Evolutionary conservation across 257 asterid species (phyloP), one percentile per base, ranked within the genome.

Genomic region (Solanum habrochaites): DNA sequence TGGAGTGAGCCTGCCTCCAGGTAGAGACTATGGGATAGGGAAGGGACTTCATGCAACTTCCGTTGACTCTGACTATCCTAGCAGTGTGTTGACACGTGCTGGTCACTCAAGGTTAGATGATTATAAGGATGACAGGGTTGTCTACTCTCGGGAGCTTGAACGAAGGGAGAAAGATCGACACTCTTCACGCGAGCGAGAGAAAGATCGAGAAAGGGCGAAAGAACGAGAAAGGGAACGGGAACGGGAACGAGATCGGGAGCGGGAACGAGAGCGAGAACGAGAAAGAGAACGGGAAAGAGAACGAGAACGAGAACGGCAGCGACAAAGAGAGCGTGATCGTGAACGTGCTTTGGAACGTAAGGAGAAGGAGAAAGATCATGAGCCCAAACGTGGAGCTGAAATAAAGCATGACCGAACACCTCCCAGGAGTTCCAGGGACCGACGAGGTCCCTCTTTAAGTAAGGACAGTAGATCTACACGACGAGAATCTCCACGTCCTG

Each of bases 1-100:
- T 83, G 99, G 99, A 83, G 99, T 97, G 90, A 97, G 99, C 93
- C 93, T 97, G 89, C 99, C 99, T 85, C 99, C 99, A 43, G 99
- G 99, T 72, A 94, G 99, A 89, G 98, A 95, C 89, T 97, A 97
- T 85, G 99, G 99, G 74, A 90, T 95, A 35, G 98, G 98, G 80
- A 96, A 97, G 91, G 95, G 98, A 69, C 95, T 95, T 70, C 96
- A 86, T 86, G 95, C 94, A 85, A 84, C 91, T 7, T 90, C 93
- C 27, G 91, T 89, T 52, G 98, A 96, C 85, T 83, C 94, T 62
- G 98, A 96, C 88, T 94, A 91, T 91, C 92, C 97, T 85, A 92
- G 91, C 91, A 74, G 90, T 86, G 39, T 90, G 88, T 60, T 90
- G 86, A 91, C 94, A 78, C 98, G 89, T 88, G 92, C 89, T 90